A percentile compares a stretch with the other conserved stretches of the same genome.
These are phyloP conservation scores for Glonium stellatum DNA, from an alignment of 495 filamentous ascomycete genomes.

Conservation along the genomic window DNA sequence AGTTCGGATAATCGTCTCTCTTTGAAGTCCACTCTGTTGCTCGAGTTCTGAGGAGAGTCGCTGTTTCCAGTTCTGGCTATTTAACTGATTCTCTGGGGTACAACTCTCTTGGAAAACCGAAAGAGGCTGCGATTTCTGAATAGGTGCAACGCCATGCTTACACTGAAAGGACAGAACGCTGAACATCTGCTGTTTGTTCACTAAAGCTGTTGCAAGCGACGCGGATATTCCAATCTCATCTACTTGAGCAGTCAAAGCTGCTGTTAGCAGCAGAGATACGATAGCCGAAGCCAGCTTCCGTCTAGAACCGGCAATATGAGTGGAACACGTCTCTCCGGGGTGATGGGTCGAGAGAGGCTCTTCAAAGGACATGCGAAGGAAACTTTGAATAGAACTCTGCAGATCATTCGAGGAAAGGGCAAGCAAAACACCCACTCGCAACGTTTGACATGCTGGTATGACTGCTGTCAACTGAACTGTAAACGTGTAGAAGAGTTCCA, in stretches of 20 bases:
- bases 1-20: conserved; percentile 41
- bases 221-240: conserved; percentile 14
- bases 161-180: not conserved
- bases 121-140: not conserved
- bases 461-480: not conserved
- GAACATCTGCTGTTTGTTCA: conserved; percentile 13
- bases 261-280: conserved; percentile 26
- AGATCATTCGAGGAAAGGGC: not conserved
- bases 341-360: not conserved
- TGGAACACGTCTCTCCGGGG: not conserved
- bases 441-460: not conserved
- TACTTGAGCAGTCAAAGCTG: conserved; percentile 24
- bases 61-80: conserved; percentile 19
- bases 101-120: conserved; percentile 21
- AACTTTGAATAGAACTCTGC: not conserved
- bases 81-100: conserved; percentile 6
- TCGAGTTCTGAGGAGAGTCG: conserved; percentile 29
- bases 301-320: not conserved
- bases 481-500: not conserved
- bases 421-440: not conserved
- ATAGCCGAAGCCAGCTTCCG: conserved; percentile 12
- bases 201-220: conserved; percentile 9
- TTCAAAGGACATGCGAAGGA: not conserved
- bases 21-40: conserved; percentile 35
- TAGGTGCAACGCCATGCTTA: not conserved